Percentiles rank a stretch among this genome's conserved stretches.
phyloP scores from a whole-genome alignment of 495 filamentous ascomycete species.

The Alectoria sarmentosa region DNA sequence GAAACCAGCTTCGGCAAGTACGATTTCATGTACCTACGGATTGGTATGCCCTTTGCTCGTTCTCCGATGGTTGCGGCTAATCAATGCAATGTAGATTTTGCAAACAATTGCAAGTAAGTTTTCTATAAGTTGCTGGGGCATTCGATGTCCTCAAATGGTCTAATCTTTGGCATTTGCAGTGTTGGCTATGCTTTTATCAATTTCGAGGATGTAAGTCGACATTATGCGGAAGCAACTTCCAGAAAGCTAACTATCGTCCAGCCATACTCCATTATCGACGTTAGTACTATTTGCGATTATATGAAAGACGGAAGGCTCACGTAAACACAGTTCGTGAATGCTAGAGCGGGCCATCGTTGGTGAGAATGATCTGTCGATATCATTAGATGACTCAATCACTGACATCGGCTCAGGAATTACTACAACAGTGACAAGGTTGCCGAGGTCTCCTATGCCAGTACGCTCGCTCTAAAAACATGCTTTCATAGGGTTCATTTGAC shows the following conservation, averaged over 20 bases:
- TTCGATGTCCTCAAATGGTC: conserved; percentile 27
- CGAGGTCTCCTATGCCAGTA: conserved; percentile 90
- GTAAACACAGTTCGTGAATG: conserved; percentile 59
- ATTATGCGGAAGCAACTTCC: background rate
- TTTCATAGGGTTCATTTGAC: conserved; percentile 23
- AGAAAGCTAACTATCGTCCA: conserved; percentile 34
- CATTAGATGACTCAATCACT: conserved; percentile 13
- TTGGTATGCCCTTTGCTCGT: conserved; percentile 44
- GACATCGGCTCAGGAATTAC: conserved; percentile 50
- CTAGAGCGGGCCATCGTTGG: conserved; percentile 66
- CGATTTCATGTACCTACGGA: conserved; percentile 93
- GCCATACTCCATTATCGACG: conserved; percentile 67
- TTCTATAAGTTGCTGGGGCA: background rate
- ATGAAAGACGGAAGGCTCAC: conserved; percentile 25
- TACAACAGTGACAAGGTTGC: conserved; percentile 80
- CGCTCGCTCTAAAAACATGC: conserved; percentile 34
- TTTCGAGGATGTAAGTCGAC: conserved; percentile 65
- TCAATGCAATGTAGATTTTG: conserved; percentile 53
- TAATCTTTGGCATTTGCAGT: conserved; percentile 38
- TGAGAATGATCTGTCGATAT: conserved; percentile 26
- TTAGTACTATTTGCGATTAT: conserved; percentile 35
- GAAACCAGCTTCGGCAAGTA: conserved; percentile 71
- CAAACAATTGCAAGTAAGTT: conserved; percentile 80
- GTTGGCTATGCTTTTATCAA: conserved; percentile 99
- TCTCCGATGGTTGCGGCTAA: conserved; percentile 11